Evolutionary conservation across 139 green algal genomes (phyloP).

Genomic region (Closterium sp.): DNA sequence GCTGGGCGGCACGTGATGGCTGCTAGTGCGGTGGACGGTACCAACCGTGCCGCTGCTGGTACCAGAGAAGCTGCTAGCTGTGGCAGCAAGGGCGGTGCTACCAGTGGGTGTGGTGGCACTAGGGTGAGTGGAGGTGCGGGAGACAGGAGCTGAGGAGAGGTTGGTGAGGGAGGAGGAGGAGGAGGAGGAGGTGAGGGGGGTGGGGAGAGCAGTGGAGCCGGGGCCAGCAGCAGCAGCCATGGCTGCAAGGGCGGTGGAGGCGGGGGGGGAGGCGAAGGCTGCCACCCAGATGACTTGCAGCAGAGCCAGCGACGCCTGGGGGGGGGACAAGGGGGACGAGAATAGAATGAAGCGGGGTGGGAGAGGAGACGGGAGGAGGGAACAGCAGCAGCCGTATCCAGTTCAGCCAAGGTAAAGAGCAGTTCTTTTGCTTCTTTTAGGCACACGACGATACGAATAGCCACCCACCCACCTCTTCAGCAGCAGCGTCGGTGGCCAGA

Average conservation of each 20-base stretch:
- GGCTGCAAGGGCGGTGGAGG: conserved; percentile 12
- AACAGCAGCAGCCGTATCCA: background rate
- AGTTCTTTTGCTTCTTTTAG: too few species aligned
- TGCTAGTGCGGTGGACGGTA: background rate
- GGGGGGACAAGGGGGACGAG: background rate
- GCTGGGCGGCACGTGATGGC: background rate
- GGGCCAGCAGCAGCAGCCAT: conserved; percentile 16
- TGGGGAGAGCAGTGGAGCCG: background rate
- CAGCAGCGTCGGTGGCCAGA: conserved; percentile 22
- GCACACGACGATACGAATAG: too few species aligned
- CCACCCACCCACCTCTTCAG: conserved; percentile 23
- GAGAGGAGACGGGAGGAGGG: background rate
- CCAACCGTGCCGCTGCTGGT: background rate
- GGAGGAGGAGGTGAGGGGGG: background rate
- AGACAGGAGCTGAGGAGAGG: background rate
- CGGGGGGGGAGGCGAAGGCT: conserved; percentile 33
- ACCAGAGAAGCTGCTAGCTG: background rate
- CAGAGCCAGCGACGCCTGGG: conserved; percentile 35
- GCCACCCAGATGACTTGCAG: conserved; percentile 24
- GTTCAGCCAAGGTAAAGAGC: background rate
- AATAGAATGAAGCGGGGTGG: background rate
- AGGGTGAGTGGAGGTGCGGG: background rate
- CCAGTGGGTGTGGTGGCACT: background rate
- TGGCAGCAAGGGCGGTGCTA: background rate
- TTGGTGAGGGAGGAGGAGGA: background rate